A percentile compares a stretch with the other conserved stretches of the same genome.
Conservation (phyloP, 352 stramenopile genomes). For the Phytophthora brassicae region DNA sequence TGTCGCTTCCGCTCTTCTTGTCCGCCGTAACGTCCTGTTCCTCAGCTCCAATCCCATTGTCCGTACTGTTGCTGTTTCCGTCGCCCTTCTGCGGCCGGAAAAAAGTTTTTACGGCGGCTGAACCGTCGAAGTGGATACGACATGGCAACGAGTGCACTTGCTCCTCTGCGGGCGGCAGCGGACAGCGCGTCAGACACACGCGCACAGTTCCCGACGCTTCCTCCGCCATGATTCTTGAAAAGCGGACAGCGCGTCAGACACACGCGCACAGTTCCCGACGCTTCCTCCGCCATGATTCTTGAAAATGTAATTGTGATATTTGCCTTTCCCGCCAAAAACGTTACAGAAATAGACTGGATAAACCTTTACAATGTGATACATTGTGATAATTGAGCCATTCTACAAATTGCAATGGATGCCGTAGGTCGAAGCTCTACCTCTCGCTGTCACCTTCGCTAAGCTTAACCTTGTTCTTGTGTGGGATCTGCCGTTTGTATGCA, state of each 20-base stretch:
- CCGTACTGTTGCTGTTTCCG: constrained; percentile 29
- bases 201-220: constrained; percentile 22
- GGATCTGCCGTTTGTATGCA: background rate
- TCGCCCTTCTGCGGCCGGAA: constrained; percentile 48
- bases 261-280: constrained; percentile 34
- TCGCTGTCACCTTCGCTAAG: background rate
- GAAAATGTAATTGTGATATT: constrained; percentile 1
- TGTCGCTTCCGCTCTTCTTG: constrained; percentile 13
- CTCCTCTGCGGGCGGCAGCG: constrained; percentile 52
- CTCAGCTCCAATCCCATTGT: constrained; percentile 19
- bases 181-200: constrained; percentile 78
- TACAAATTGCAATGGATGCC: constrained; percentile 17
- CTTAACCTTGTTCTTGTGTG: background rate
- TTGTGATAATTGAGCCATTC: background rate
- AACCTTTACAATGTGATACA: background rate
- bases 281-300: constrained; percentile 23
- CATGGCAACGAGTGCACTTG: constrained; percentile 78
- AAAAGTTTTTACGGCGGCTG: constrained; percentile 71
- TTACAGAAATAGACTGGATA: constrained; percentile 12
- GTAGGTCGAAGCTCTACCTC: constrained; percentile 12
- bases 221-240: constrained; percentile 22
- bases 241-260: constrained; percentile 81
- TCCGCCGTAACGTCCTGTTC: constrained; percentile 26
- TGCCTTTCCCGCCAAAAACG: constrained; percentile 31
- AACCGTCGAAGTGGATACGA: constrained; percentile 66